Evolutionary conservation across 2,329 filamentous ascomycete species (phyloP).

Genomic region (Trichophyton rubrum): DNA sequence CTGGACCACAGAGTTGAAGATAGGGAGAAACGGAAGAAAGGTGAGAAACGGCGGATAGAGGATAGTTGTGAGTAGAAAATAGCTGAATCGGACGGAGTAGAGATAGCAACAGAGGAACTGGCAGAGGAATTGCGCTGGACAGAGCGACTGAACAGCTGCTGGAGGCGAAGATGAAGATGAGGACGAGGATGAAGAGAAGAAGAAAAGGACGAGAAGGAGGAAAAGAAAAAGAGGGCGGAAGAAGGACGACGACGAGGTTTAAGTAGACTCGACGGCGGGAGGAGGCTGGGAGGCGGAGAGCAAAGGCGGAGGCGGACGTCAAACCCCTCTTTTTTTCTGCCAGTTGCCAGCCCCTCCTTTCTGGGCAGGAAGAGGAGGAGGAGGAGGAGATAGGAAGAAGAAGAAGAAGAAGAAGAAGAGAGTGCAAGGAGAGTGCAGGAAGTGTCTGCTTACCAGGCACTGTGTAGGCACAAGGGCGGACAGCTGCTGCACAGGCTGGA

Average conservation of each 20-base stretch:
- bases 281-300: no score
- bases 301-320: no score
- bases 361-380: neutral
- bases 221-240: neutral
- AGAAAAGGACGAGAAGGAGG: conserved; percentile 1
- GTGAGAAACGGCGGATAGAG: conserved; percentile 3
- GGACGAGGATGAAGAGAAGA: neutral
- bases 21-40: conserved; percentile 12
- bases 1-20: neutral
- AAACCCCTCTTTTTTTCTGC: no score
- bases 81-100: conserved; percentile 2
- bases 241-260: conserved; percentile 1
- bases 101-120: conserved; percentile 3
- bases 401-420: neutral
- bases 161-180: neutral
- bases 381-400: neutral
- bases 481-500: neutral
- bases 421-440: neutral
- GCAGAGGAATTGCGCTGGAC: neutral
- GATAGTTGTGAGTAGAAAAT: neutral
- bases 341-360: no score
- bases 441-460: neutral
- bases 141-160: conserved; percentile 7
- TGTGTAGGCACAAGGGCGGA: neutral
- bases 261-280: neutral